Evolutionary conservation across 768 basidiomycete species (phyloP).

Genomic region (Pilatotrama ljubarskyi): DNA sequence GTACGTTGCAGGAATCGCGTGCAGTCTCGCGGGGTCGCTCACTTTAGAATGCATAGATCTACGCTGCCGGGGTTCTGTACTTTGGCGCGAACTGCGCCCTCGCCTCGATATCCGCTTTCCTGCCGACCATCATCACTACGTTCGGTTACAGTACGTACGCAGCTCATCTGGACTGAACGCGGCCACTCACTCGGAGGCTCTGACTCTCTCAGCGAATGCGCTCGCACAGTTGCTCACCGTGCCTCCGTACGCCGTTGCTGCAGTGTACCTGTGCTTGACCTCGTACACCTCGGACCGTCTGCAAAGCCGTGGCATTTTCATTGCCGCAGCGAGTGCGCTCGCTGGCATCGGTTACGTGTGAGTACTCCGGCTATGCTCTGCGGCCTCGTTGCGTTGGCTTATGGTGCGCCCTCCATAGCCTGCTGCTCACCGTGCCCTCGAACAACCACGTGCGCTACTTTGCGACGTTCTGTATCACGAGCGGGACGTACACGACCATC

Average conservation of each 20-base stretch:
- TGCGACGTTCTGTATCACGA: constrained; percentile 72
- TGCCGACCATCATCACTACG: constrained; percentile 78
- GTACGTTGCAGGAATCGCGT: constrained; percentile 4
- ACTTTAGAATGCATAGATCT: constrained; percentile 41
- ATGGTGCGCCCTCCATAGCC: constrained; percentile 30
- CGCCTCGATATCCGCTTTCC: constrained; percentile 79
- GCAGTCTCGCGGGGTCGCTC: background rate
- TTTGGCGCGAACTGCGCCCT: constrained; percentile 77
- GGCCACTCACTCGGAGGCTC: constrained; percentile 9
- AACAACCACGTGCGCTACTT: constrained; percentile 70
- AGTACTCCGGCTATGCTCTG: constrained; percentile 22
- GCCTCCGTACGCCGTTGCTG: constrained; percentile 73
- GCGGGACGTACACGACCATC: constrained; percentile 74
- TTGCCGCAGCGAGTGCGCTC: constrained; percentile 44
- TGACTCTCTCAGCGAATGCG: constrained; percentile 48
- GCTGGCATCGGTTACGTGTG: constrained; percentile 65
- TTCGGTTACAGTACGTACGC: constrained; percentile 69
- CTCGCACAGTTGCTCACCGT: constrained; percentile 72
- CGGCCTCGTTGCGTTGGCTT: background rate
- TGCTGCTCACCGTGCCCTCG: constrained; percentile 52
- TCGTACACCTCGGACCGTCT: constrained; percentile 64
- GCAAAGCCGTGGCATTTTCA: constrained; percentile 56
- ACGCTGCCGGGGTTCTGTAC: constrained; percentile 70
- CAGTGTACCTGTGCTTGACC: constrained; percentile 54
- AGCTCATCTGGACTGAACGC: constrained; percentile 55